phyloP scores from a whole-genome alignment of 768 basidiomycete genomes.

The Cubamyces lactineus region DNA sequence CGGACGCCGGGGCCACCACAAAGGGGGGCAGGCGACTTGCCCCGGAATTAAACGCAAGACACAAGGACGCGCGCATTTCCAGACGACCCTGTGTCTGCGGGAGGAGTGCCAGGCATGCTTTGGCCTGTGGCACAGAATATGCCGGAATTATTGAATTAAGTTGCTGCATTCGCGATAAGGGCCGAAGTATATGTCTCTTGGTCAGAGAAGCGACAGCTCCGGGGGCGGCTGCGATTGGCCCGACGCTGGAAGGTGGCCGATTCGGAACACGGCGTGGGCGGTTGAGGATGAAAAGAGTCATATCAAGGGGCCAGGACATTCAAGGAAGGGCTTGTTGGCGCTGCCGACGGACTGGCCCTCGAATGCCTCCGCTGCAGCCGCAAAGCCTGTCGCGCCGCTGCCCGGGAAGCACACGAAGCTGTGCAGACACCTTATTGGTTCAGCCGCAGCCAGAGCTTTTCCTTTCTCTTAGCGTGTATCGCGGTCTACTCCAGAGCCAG shows the following conservation, averaged over 20 bases:
- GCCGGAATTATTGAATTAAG: conserved; percentile 15
- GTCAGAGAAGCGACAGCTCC: conserved; percentile 12
- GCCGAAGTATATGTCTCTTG: conserved; percentile 17
- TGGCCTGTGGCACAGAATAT: conserved; percentile 10
- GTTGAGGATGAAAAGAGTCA: conserved; percentile 15
- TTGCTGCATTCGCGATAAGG: conserved; percentile 18
- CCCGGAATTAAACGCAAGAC: conserved; percentile 2
- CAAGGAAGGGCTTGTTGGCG: conserved; percentile 17
- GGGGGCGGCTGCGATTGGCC: conserved; percentile 11
- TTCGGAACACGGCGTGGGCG: conserved; percentile 14
- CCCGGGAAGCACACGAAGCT: conserved; percentile 19
- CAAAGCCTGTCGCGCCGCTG: conserved; percentile 15
- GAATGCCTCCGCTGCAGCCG: conserved; percentile 7
- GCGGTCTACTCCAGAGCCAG: background rate
- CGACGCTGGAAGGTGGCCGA: conserved; percentile 2
- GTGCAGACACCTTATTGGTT: conserved; percentile 9
- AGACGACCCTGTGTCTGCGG: background rate
- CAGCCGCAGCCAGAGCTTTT: background rate
- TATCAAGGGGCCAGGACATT: conserved; percentile 19
- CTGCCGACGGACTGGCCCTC: conserved; percentile 7
- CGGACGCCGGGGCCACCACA: conserved; percentile 12
- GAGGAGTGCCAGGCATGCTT: conserved; percentile 12
- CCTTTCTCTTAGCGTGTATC: background rate
- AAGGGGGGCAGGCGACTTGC: background rate
- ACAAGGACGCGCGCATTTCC: background rate